Conservation (phyloP, 176 grass and related monocot species). For the Pontederia paniculata region DNA sequence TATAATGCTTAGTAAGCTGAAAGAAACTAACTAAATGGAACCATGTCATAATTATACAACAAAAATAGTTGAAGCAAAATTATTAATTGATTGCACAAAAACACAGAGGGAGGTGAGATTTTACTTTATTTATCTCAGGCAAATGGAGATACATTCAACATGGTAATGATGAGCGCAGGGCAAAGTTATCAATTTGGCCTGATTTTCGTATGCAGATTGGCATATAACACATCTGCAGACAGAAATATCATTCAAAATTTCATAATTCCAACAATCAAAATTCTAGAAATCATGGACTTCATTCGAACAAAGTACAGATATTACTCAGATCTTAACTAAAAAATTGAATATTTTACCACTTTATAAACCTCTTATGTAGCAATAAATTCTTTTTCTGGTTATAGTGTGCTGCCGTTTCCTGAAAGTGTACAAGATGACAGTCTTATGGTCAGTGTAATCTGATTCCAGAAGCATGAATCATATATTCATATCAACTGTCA, state of each 20-base stretch:
- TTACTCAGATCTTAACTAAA: no score
- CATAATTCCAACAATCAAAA: neutral
- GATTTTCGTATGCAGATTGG: constrained; percentile 33
- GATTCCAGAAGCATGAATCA: no score
- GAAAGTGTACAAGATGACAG: no score
- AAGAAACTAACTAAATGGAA: neutral
- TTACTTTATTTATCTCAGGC: constrained; percentile 86
- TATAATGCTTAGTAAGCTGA: neutral
- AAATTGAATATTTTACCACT: no score
- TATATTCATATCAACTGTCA: no score
- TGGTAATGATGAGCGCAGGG: constrained; percentile 78
- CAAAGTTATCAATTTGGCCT: constrained; percentile 51
- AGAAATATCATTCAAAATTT: neutral
- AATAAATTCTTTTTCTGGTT: no score
- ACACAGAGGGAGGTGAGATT: neutral
- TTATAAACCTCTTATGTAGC: no score
- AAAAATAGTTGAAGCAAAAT: neutral
- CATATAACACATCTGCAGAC: constrained; percentile 75
- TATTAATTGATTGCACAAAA: neutral
- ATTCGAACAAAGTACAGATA: neutral
- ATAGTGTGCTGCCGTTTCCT: no score
- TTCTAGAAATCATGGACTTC: neutral
- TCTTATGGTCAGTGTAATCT: no score
- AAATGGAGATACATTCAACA: constrained; percentile 32
- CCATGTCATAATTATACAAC: no score